Conservation (phyloP, 331 rosid species). For the Prunus yedoensis region DNA sequence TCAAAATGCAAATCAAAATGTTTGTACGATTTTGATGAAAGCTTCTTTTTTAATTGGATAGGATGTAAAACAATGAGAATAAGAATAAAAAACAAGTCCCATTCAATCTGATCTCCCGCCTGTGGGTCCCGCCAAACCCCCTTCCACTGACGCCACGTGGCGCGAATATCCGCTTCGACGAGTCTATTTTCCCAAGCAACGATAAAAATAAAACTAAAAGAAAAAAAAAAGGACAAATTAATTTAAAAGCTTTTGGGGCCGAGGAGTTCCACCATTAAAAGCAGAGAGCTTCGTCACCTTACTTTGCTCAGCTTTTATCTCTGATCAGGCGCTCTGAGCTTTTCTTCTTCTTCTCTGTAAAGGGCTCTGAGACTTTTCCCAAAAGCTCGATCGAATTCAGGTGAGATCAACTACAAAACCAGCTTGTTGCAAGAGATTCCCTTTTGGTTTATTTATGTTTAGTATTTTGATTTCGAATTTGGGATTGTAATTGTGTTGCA, state of each 20-base stretch:
- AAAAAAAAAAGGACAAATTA: not conserved
- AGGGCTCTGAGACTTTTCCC: not conserved
- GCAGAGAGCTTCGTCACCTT: not conserved
- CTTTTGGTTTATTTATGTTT: accelerated
- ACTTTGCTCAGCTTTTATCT: not conserved
- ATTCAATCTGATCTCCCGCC: constrained; percentile 21
- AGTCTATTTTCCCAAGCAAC: not conserved
- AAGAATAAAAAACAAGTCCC: not conserved
- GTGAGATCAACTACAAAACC: constrained; percentile 30
- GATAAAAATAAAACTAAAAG: not conserved
- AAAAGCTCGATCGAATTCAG: constrained; percentile 30
- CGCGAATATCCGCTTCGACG: not conserved
- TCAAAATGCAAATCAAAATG: no score
- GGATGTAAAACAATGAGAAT: not conserved
- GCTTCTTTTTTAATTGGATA: not conserved
- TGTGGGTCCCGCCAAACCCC: constrained; percentile 6
- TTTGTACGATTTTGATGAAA: not conserved
- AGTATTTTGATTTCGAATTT: constrained; percentile 5
- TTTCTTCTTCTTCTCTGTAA: not conserved
- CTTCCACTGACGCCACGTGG: not conserved
- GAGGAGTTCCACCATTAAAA: constrained; percentile 7
- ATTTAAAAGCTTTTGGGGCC: not conserved
- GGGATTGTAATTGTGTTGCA: constrained; percentile 7
- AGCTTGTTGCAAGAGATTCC: not conserved
- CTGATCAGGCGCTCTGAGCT: not conserved